These are phyloP conservation scores for Exobasidium cylindrosporum DNA, from an alignment of 1,284 basidiomycete species.

Conservation along the genomic window DNA sequence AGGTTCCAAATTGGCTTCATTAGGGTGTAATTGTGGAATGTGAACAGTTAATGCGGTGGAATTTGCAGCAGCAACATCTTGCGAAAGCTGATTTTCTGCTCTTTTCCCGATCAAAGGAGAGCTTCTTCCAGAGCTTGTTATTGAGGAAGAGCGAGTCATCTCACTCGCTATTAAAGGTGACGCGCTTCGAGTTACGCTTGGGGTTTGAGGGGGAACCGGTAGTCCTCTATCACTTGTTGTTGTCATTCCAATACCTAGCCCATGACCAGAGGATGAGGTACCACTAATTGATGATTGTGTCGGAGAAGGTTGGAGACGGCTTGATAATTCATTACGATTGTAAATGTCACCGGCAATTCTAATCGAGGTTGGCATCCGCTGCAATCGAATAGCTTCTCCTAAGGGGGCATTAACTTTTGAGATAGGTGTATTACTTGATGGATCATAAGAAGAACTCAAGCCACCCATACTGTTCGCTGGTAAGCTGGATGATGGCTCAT, in stretches of 20 bases:
- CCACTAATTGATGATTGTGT: conserved; percentile 25
- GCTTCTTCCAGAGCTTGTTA: conserved; percentile 23
- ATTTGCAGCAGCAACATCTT: not conserved
- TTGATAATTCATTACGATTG: conserved; percentile 15
- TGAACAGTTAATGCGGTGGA: not conserved
- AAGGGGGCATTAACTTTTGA: conserved; percentile 17
- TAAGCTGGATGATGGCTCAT: not conserved
- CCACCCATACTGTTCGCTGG: not conserved
- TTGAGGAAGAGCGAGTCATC: conserved; percentile 21
- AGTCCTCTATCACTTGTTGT: conserved; percentile 21
- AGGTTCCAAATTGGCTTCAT: not conserved
- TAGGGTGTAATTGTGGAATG: not conserved
- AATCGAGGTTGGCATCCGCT: conserved; percentile 61
- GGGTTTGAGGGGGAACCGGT: conserved; percentile 30
- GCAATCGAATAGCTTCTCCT: conserved; percentile 59
- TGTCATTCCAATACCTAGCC: conserved; percentile 13
- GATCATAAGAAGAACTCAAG: conserved; percentile 4
- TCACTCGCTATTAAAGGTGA: conserved; percentile 25
- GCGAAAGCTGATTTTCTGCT: not conserved
- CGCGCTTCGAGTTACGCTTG: conserved; percentile 29
- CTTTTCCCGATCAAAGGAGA: conserved; percentile 28
- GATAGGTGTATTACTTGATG: not conserved
- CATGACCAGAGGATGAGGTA: conserved; percentile 19
- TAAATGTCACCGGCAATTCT: conserved; percentile 59
- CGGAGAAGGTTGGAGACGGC: not conserved